Evolutionary conservation across 768 basidiomycete species (phyloP).

Genomic region (Trametes cinnabarina): DNA sequence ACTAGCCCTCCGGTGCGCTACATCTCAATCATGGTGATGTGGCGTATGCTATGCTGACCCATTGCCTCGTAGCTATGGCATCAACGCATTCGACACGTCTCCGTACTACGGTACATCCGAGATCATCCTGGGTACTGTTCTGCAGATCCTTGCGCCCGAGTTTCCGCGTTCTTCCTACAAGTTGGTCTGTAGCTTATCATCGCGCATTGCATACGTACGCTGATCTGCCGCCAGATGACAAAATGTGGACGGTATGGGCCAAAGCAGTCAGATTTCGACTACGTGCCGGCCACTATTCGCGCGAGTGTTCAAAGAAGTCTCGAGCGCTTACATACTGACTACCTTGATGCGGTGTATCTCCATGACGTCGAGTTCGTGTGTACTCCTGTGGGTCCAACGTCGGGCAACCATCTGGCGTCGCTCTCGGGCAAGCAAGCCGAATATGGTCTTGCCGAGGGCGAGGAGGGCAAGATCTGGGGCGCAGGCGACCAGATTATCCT

Average conservation of each 20-base stretch:
- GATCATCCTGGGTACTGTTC: slow-evolving; percentile 65
- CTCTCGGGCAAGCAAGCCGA: slow-evolving; percentile 49
- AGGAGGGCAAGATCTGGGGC: slow-evolving; percentile 57
- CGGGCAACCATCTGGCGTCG: slow-evolving; percentile 57
- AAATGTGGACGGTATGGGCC: slow-evolving; percentile 81
- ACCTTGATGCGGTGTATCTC: slow-evolving; percentile 78
- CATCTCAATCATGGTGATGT: background rate
- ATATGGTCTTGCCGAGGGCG: slow-evolving; percentile 64
- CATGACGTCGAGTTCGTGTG: slow-evolving; percentile 85
- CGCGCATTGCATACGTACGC: background rate
- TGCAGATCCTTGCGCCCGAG: slow-evolving; percentile 56
- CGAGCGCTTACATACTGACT: slow-evolving; percentile 65
- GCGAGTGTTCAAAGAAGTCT: slow-evolving; percentile 66
- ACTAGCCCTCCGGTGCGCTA: slow-evolving; percentile 67
- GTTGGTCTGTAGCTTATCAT: slow-evolving; percentile 46
- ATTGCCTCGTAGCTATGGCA: slow-evolving; percentile 62
- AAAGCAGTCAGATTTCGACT: slow-evolving; percentile 60
- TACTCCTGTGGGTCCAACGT: slow-evolving; percentile 46
- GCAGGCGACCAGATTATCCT: slow-evolving; percentile 73
- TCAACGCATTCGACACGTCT: slow-evolving; percentile 79
- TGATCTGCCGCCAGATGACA: slow-evolving; percentile 56
- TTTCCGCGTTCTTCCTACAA: slow-evolving; percentile 80
- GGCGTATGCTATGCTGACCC: background rate
- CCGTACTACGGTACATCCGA: slow-evolving; percentile 82
- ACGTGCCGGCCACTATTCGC: slow-evolving; percentile 63